A percentile compares a stretch with the other conserved stretches of the same genome.
Conservation (phyloP, 345 rosid genomes). For the Eucalyptus lansdowneana region DNA sequence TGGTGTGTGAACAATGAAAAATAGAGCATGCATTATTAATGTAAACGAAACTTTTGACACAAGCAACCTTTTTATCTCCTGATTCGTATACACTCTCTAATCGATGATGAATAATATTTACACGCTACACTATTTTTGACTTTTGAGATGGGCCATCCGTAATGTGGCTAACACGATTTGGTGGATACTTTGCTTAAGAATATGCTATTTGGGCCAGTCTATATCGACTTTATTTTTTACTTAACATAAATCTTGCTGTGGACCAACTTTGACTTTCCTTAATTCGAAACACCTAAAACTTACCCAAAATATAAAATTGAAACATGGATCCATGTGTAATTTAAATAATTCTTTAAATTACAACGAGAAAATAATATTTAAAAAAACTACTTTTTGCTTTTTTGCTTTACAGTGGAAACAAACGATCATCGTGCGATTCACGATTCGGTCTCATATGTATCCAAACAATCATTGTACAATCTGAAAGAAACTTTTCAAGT, state of each 20-base stretch:
- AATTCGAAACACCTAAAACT: not conserved
- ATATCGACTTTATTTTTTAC: not conserved
- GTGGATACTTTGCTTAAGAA: not conserved
- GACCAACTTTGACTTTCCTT: not conserved
- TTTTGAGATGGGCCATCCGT: not conserved
- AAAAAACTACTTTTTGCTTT: not conserved
- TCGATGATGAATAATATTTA: not conserved
- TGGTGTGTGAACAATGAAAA: not conserved
- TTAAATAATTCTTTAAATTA: too few relatives aligned
- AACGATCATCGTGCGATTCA: not conserved
- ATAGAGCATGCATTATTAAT: not conserved
- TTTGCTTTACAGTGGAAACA: not conserved
- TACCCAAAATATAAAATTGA: too few relatives aligned
- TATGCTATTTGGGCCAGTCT: not conserved
- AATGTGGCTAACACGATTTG: not conserved
- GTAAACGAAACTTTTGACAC: not conserved
- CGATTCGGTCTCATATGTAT: not conserved
- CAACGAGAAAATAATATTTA: not conserved
- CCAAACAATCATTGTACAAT: not conserved
- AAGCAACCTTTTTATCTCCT: not conserved
- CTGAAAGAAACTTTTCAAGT: not conserved
- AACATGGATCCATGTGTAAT: too few relatives aligned
- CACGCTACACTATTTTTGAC: not conserved
- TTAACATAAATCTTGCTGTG: not conserved
- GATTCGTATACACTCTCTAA: not conserved